Evolutionary conservation across 345 rosid genomes (phyloP).

Genomic region (Limnanthes douglasii): DNA sequence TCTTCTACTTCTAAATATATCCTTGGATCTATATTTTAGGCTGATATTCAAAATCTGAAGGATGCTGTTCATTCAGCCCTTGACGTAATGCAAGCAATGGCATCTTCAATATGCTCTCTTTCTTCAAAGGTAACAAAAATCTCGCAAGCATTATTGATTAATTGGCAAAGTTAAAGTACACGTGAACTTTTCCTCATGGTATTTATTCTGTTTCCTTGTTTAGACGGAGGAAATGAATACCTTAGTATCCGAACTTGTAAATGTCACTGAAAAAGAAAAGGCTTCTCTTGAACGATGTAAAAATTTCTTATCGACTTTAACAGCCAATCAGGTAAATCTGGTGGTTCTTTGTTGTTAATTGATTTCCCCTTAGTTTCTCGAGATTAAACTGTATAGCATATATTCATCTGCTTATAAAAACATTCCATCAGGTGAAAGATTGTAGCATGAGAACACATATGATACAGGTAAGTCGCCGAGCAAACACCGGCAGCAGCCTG

Average conservation of each 20-base stretch:
- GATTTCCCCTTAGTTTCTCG: constrained; percentile 3
- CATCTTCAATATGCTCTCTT: constrained; percentile 45
- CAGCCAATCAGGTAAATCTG: constrained; percentile 58
- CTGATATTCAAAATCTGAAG: constrained; percentile 62
- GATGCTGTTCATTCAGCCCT: constrained; percentile 75
- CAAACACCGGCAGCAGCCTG: constrained; percentile 40
- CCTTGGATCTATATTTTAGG: constrained; percentile 29
- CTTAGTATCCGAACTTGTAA: constrained; percentile 46
- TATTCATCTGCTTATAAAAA: constrained; percentile 4
- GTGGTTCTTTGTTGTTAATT: not conserved
- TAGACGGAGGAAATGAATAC: constrained; percentile 73
- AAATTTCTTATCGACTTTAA: constrained; percentile 46
- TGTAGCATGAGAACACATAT: constrained; percentile 85
- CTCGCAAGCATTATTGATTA: constrained; percentile 1
- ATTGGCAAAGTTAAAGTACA: not conserved
- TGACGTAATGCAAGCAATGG: constrained; percentile 80
- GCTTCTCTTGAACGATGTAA: constrained; percentile 52
- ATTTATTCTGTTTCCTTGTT: constrained; percentile 3
- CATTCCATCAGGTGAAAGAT: constrained; percentile 44
- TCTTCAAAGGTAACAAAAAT: constrained; percentile 38
- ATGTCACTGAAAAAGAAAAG: constrained; percentile 50
- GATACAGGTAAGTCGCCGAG: constrained; percentile 42
- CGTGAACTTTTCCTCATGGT: not conserved
- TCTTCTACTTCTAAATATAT: not conserved
- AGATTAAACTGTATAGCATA: constrained; percentile 4